Base-by-base conservation (phyloP, 1,284 basidiomycete genomes). In the Malassezia nana region DNA sequence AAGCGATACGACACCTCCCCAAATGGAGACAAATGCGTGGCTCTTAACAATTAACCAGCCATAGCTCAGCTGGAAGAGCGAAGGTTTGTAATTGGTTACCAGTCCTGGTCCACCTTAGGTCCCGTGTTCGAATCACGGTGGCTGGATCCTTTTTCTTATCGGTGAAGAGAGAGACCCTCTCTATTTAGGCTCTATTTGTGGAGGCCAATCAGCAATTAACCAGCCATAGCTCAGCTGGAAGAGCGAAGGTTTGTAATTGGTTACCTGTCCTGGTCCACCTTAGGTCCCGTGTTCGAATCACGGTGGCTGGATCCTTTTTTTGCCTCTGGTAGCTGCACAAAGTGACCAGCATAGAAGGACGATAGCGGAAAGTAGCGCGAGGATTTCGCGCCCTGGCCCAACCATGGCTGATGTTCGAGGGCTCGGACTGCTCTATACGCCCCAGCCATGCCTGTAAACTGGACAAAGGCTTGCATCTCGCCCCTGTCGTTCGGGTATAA, bases 371-470 rank as follows among this genome's bases (percentile, higher is more conserved):
- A 55, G 35, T 55, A 55, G 2, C 38, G 40, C 9, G 20, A 13
- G 2, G 29, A 15, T 6, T 50, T 16, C 8, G 8, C 15, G 3
- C 24, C 32, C 4, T 30, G 24, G 2, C 15, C 33, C 10, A 43
- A 48, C 44, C 20, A 42, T 3, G 9, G 42, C 4, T 40, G 45
- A 26, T 54, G 60, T n/a, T 70, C 57, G 3, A 70, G 31, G 4
- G 29, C 57, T 18, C 63, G 43, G 0, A 69, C 61, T 0, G 65
- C 62, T 29, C 59, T 55, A 54, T 61, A 72, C 4, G 66, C 58
- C 6, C 54, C 68, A 1, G 63, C 65, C 32, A 55, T 38, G 10
- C 66, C 68, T 12, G 52, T 57, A 42, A 69, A 70, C n/a, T 55
- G 41, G 4, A 72, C 64, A 55, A 72, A 67, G 6, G 65, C 55